Percentiles rank a stretch among this genome's conserved stretches.
Conservation (phyloP, 1,139 yeast species). For the Pichia terricola region DNA sequence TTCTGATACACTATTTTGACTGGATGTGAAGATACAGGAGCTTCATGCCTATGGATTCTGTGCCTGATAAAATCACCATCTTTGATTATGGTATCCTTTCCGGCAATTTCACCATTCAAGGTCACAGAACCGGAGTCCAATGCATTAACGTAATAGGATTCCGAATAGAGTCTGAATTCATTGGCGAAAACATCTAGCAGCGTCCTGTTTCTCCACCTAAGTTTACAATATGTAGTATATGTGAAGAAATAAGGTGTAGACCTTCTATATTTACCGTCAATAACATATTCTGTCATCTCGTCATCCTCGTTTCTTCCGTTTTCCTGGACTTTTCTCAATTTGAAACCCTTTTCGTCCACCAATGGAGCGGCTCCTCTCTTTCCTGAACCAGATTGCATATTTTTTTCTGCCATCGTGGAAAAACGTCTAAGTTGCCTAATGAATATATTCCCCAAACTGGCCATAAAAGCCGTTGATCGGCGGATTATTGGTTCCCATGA, state of each 20-base stretch:
- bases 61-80: constrained; percentile 86
- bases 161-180: constrained; percentile 79
- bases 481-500: too few species aligned
- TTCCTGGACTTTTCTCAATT: constrained; percentile 36
- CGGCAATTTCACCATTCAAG: constrained; percentile 57
- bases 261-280: constrained; percentile 56
- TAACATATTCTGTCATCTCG: constrained; percentile 39
- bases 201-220: constrained; percentile 80
- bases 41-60: constrained; percentile 82
- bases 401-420: background rate
- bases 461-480: too few species aligned
- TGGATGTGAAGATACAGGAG: constrained; percentile 67
- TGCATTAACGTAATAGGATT: constrained; percentile 57
- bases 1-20: constrained; percentile 72
- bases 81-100: constrained; percentile 52
- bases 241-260: constrained; percentile 84
- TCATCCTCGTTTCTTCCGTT: constrained; percentile 42
- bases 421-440: too few species aligned
- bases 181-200: constrained; percentile 68
- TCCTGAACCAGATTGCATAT: background rate
- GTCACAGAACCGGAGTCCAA: constrained; percentile 67
- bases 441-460: background rate
- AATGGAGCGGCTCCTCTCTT: constrained; percentile 15
- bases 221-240: constrained; percentile 82
- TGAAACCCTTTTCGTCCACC: constrained; percentile 41